Conservation (phyloP, 148 eudicot genomes). For the Camellia granthamiana region DNA sequence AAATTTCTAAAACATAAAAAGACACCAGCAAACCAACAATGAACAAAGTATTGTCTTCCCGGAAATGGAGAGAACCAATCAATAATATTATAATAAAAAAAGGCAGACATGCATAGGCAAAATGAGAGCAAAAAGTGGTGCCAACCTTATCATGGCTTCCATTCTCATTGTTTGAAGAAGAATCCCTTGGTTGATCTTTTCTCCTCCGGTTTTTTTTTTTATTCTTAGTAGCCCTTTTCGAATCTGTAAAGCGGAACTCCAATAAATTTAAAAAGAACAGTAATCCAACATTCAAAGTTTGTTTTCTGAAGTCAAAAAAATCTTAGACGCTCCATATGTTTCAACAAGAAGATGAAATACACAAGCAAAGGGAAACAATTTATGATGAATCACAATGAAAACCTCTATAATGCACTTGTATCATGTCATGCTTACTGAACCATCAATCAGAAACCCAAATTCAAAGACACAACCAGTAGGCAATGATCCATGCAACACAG, state of each 20-base stretch:
- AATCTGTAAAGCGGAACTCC: slow-evolving; percentile 39
- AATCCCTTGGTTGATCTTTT: slow-evolving; percentile 43
- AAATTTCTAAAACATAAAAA: slow-evolving; percentile 20
- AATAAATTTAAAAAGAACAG: slow-evolving; percentile 6
- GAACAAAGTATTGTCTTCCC: background rate
- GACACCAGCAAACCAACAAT: slow-evolving; percentile 18
- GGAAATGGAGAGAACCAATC: slow-evolving; percentile 6
- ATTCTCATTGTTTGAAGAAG: slow-evolving; percentile 36
- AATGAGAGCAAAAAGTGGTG: background rate
- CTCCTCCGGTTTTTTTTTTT: slow-evolving; percentile 76
- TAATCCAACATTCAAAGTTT: background rate
- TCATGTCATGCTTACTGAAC: background rate
- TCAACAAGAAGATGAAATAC: background rate
- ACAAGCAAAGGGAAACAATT: background rate
- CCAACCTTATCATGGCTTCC: slow-evolving; percentile 39
- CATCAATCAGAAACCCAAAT: background rate
- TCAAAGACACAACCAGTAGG: background rate
- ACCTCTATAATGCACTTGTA: background rate
- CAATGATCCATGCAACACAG: too few relatives aligned
- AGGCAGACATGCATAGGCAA: background rate
- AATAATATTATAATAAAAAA: slow-evolving; percentile 10
- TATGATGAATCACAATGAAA: background rate
- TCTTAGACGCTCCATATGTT: background rate
- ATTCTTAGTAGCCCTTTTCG: slow-evolving; percentile 52
- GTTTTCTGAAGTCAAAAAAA: background rate